phyloP scores from a whole-genome alignment of 345 rosid species.

The Clausena lansium region DNA sequence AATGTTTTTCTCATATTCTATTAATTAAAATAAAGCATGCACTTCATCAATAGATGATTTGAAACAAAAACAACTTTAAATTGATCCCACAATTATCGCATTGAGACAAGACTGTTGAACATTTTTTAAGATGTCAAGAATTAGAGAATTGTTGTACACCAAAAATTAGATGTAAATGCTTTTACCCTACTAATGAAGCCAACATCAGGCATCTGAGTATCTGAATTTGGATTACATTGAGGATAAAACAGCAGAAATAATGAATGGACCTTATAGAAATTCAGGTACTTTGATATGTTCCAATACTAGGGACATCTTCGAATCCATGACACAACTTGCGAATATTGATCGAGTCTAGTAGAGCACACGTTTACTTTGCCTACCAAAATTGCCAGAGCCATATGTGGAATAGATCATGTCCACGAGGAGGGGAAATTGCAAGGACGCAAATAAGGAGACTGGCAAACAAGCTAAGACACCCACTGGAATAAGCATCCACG shows the following conservation, averaged over 20 bases:
- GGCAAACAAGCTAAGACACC: slow-evolving; percentile 15
- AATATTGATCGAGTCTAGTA: slow-evolving; percentile 55
- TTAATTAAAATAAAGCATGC: too few relatives aligned
- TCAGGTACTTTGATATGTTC: slow-evolving; percentile 24
- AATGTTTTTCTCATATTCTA: too few relatives aligned
- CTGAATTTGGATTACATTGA: slow-evolving; percentile 9
- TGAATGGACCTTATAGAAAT: slow-evolving; percentile 19
- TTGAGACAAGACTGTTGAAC: too few relatives aligned
- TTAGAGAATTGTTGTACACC: too few relatives aligned
- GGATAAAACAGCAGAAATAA: slow-evolving; percentile 19
- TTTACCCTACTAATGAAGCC: neutral
- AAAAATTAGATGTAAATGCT: neutral
- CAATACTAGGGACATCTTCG: slow-evolving; percentile 54
- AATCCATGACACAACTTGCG: slow-evolving; percentile 59
- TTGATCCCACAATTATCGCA: too few relatives aligned
- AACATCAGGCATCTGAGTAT: neutral
- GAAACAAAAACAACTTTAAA: too few relatives aligned
- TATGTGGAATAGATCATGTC: slow-evolving; percentile 16
- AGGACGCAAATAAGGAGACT: slow-evolving; percentile 7
- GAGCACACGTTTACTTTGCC: slow-evolving; percentile 32
- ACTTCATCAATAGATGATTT: too few relatives aligned
- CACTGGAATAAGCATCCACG: slow-evolving; percentile 9
- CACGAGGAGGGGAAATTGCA: slow-evolving; percentile 17
- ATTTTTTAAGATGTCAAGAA: too few relatives aligned
- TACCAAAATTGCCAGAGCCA: too few relatives aligned